Evolutionary conservation across 495 filamentous ascomycete genomes (phyloP), one percentile per base, ranked within the genome.

Genomic region (Xylaria telfairii): DNA sequence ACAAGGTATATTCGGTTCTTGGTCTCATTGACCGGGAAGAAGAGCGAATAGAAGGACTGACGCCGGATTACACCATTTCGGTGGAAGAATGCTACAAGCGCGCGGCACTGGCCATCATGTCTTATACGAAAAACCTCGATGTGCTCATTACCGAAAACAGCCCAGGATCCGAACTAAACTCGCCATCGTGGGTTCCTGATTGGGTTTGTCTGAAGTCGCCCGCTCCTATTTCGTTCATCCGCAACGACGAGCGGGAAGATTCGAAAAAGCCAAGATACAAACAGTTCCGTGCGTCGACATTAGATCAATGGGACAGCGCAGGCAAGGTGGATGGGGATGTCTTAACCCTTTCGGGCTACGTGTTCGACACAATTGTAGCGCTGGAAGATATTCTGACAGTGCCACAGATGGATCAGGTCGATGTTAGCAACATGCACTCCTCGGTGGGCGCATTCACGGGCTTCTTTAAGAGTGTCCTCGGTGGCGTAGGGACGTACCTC

Each of bases 1-100:
- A 72, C 46, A 69, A 68, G 26, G 56, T 72, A 4, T 68, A 51
- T 49, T 61, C 65, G 46, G n/a, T 68, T 47, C 56, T 72, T 6
- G 66, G 66, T 37, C 71, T 69, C 13, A 30, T 49, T 21, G 60
- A 42, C 24, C 32, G 30, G 3, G 30, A 21, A 37, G 56, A 59
- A 32, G 32, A 30, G 17, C 56, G 17, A 39, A 37, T n/a, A 34
- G 30, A 37, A 39, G 56, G 15, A n/a, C 15, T 59, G 28, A 30
- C 1, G 30, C 28, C 56, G 21, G 56, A 59, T n/a, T 59, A 59
- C 19, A 39, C 56, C 3, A 37, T 59, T 19, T 59, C 56, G 13
- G 56, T 59, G 56, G 56, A 59, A 59, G 56, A 59, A 59, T 59
- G 56, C 30, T 59, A 59, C 19, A 39, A 59, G 15, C 56, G 56